Conservation (phyloP, 495 filamentous ascomycete genomes). For the Immersiella caudata region DNA sequence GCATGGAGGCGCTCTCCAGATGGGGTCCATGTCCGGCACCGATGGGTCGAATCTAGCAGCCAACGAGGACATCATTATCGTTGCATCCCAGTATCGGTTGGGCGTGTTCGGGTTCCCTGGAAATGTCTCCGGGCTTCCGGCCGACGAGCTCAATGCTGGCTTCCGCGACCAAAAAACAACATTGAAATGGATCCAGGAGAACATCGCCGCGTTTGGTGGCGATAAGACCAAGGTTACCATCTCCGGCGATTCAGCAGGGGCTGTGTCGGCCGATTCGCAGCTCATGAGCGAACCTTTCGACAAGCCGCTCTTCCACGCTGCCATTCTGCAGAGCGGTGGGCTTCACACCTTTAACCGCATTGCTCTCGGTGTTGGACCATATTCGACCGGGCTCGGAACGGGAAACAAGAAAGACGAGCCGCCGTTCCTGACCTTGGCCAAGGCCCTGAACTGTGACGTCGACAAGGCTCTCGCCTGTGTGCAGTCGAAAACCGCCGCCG, state of each 20-base stretch:
- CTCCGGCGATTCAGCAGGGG: conserved; percentile 9
- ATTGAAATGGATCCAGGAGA: conserved; percentile 13
- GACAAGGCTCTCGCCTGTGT: conserved; percentile 6
- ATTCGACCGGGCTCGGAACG: conserved; percentile 13
- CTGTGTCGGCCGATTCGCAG: conserved; percentile 14
- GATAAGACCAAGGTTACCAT: conserved; percentile 8
- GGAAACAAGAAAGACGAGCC: conserved; percentile 12
- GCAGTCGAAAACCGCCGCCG: conserved; percentile 4
- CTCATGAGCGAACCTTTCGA: conserved; percentile 12
- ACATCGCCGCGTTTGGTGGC: conserved; percentile 11
- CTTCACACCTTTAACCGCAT: conserved; percentile 15
- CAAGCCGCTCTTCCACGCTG: conserved; percentile 15
- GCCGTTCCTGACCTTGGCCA: conserved; percentile 12
- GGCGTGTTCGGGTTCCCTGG: conserved; percentile 22
- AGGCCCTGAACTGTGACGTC: neutral
- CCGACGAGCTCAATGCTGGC: conserved; percentile 18
- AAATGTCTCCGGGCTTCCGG: conserved; percentile 11
- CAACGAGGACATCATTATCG: conserved; percentile 10
- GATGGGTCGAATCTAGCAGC: conserved; percentile 16
- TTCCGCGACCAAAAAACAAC: conserved; percentile 13
- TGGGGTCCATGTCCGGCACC: neutral
- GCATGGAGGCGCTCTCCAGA: conserved; percentile 13
- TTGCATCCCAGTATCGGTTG: conserved; percentile 11
- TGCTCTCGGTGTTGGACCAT: conserved; percentile 3
- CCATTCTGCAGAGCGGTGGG: conserved; percentile 11